Evolutionary conservation across 78 protist genomes (phyloP).

Genomic region (Dictyostelium citrinum): DNA sequence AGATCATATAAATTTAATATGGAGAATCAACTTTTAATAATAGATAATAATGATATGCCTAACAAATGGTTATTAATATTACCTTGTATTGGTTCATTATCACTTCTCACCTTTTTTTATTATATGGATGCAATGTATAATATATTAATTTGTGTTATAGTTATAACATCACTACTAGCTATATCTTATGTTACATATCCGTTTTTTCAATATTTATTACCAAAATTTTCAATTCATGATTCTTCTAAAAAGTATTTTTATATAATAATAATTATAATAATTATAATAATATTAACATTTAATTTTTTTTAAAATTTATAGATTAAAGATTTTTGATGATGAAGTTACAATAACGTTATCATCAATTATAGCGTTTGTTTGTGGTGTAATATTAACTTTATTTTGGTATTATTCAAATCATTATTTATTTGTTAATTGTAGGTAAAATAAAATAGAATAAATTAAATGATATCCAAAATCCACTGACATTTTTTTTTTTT

Average conservation of each 20-base stretch:
- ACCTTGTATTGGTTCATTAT: conserved; percentile 5
- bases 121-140: conserved; percentile 18
- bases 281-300: not conserved
- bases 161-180: not conserved
- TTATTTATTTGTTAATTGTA: conserved; percentile 25
- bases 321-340: conserved; percentile 1
- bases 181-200: not conserved
- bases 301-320: not conserved
- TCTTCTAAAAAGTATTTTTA: not conserved
- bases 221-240: not conserved
- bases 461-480: too few species aligned
- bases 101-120: not conserved
- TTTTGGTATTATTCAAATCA: conserved; percentile 17
- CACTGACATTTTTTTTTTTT: too few species aligned
- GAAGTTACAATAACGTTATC: conserved; percentile 9
- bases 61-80: not conserved
- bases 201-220: not conserved
- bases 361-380: not conserved
- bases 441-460: not conserved
- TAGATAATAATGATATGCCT: not conserved
- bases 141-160: not conserved
- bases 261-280: not conserved
- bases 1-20: conserved; percentile 19
- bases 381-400: not conserved
- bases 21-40: not conserved